Evolutionary conservation across 768 basidiomycete species (phyloP), one percentile per base, ranked within the genome.

Genomic region (Rhizopogon sp.): DNA sequence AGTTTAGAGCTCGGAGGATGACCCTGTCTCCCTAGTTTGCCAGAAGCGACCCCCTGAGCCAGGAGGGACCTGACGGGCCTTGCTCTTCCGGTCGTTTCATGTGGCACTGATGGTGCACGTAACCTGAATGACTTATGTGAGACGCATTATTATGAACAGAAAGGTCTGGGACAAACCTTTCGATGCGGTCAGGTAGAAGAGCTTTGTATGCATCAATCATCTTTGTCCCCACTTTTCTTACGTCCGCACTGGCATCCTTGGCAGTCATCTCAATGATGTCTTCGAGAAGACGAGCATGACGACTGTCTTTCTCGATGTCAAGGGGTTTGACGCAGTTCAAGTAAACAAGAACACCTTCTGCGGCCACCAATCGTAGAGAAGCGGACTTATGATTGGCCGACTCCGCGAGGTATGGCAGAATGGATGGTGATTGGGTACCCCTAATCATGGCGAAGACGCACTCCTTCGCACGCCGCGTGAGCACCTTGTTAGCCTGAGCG

Each of bases 311-410:
- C 67, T 88, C 87, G 31, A 91, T 66, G 59, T 91, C 88, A 0
- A 87, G 87, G 9, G 89, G 88, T 68, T 88, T 90, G 66, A 84
- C 85, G 60, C 79, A 83, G 56, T 88, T 88, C 51, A 93, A 72
- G 57, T 84, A 87, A 14, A 77, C 75, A 47, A 91, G 64, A 0
- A 84, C 74, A 33, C 81, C 76, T 67, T 92, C 88, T 3, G 82
- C 79, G 16, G 82, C 80, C 14, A 79, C 77, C 5, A 88, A 63
- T 50, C 92, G 79, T 28, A 87, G 71, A 2, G 82, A 79, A n/a
- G 74, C 69, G 13, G 86, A 83, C 65, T 92, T 93, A 66, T 93
- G 90, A 64, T 80, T 81, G 37, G 56, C 60, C 51, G 82, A 65
- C 35, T 81, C 81, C 4, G 78, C 64, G n/a, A 93, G 76, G 60